These are phyloP conservation scores for Phyllachora maydis DNA, from an alignment of 2,329 filamentous ascomycete genomes.

Conservation along the genomic window DNA sequence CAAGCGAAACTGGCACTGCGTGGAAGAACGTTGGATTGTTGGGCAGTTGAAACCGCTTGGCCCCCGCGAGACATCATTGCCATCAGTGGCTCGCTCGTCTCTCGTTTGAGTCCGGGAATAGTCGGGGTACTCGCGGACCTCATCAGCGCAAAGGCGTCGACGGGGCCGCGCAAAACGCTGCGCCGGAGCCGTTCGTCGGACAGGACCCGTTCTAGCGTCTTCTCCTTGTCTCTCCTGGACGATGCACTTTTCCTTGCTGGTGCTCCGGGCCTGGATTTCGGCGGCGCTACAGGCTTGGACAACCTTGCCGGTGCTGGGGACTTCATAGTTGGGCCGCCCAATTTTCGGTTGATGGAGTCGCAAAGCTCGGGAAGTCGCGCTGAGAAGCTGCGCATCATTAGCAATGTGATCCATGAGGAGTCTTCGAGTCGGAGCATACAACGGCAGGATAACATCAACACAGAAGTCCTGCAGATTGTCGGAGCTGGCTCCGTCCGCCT, in stretches of 20 bases:
- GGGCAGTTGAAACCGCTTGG: too few species aligned
- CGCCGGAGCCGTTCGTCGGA: conserved; percentile 36
- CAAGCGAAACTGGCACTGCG: too few species aligned
- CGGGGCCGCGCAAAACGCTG: conserved; percentile 34
- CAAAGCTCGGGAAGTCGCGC: conserved; percentile 55
- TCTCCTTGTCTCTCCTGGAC: conserved; percentile 17
- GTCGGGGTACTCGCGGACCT: conserved; percentile 46
- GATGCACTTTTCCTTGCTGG: conserved; percentile 24
- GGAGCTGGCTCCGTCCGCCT: conserved; percentile 18
- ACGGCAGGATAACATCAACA: conserved; percentile 60
- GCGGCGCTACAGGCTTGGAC: conserved; percentile 18
- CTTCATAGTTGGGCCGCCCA: conserved; percentile 48
- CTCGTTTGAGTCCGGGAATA: conserved; percentile 43
- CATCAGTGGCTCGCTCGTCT: conserved; percentile 38
- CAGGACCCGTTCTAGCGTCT: conserved; percentile 39
- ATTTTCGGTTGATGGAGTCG: conserved; percentile 49
- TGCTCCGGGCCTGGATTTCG: conserved; percentile 28
- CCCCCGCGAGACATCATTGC: conserved; percentile 26
- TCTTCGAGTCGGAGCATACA: too few species aligned
- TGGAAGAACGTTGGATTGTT: too few species aligned
- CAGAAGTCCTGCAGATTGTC: conserved; percentile 61
- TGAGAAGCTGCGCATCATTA: conserved; percentile 38
- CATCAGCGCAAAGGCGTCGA: conserved; percentile 40
- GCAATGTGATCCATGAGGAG: too few species aligned
- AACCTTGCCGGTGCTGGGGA: conserved; percentile 27